Conservation (phyloP, 345 rosid genomes). For the Raphanus raphanistrum region DNA sequence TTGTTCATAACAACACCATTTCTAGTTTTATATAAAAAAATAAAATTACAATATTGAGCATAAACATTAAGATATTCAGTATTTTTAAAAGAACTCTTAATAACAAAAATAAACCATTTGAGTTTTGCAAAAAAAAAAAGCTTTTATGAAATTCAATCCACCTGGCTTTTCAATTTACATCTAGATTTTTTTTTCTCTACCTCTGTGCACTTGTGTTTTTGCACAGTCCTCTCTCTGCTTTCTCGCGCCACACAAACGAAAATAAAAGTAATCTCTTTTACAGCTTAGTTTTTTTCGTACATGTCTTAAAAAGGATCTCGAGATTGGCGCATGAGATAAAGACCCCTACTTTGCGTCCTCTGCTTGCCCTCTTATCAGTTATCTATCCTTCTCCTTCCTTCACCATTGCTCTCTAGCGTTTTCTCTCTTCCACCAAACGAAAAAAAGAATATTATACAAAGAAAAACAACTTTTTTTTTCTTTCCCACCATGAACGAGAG, state of each 20-base stretch:
- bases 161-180: conserved; percentile 23
- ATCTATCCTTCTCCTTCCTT: conserved; percentile 23
- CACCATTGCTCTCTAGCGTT: conserved; percentile 30
- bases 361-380: conserved; percentile 1
- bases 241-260: conserved; percentile 19
- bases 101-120: neutral
- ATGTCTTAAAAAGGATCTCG: conserved; percentile 41
- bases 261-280: conserved; percentile 19
- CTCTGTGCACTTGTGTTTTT: conserved; percentile 17
- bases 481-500: conserved; percentile 42
- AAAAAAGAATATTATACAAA: neutral
- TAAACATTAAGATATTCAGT: neutral
- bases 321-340: conserved; percentile 43
- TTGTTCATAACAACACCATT: conserved; percentile 1
- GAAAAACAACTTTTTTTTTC: neutral
- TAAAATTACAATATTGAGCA: neutral
- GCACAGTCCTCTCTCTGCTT: neutral
- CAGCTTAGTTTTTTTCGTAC: neutral
- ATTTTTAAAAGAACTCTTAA: neutral
- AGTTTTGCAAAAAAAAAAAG: conserved; percentile 1
- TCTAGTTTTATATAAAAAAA: neutral
- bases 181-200: neutral
- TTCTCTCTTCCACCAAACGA: conserved; percentile 10
- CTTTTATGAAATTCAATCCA: conserved; percentile 22
- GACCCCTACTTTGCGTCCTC: conserved; percentile 31